Conservation (phyloP, 2,329 filamentous ascomycete species). For the Monilinia aucupariae region DNA sequence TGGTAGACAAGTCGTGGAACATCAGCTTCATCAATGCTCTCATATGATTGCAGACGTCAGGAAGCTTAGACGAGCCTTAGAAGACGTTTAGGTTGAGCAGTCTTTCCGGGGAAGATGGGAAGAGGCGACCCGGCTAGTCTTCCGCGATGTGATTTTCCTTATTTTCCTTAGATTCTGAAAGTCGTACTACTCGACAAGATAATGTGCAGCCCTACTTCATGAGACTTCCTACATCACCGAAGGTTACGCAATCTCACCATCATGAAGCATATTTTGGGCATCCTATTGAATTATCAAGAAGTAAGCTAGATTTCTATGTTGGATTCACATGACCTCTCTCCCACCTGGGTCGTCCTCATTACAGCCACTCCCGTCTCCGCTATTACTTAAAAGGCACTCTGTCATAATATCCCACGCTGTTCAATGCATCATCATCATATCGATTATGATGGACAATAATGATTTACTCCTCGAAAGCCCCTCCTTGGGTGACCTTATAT, state of each 20-base stretch:
- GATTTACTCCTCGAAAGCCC: conserved; percentile 15
- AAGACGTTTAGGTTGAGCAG: neutral
- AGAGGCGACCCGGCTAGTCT: neutral
- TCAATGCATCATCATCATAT: conserved; percentile 23
- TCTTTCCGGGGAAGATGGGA: neutral
- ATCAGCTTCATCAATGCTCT: neutral
- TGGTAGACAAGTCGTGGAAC: neutral
- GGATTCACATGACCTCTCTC: neutral
- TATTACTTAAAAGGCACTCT: neutral
- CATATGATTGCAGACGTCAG: neutral
- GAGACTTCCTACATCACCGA: neutral
- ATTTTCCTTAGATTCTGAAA: neutral
- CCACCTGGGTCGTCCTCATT: neutral
- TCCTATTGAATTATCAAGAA: neutral
- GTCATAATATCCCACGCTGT: conserved; percentile 8
- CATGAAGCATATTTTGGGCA: neutral
- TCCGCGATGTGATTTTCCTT: neutral
- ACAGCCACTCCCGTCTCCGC: too few species aligned
- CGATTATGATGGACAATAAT: conserved; percentile 31
- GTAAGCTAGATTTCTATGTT: neutral
- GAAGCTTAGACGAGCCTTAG: neutral
- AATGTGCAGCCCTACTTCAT: neutral
- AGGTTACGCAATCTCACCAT: neutral
- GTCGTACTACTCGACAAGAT: neutral
- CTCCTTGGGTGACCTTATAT: conserved; percentile 20